Conservation (phyloP, 495 filamentous ascomycete genomes). For the Xylaria telfairii region DNA sequence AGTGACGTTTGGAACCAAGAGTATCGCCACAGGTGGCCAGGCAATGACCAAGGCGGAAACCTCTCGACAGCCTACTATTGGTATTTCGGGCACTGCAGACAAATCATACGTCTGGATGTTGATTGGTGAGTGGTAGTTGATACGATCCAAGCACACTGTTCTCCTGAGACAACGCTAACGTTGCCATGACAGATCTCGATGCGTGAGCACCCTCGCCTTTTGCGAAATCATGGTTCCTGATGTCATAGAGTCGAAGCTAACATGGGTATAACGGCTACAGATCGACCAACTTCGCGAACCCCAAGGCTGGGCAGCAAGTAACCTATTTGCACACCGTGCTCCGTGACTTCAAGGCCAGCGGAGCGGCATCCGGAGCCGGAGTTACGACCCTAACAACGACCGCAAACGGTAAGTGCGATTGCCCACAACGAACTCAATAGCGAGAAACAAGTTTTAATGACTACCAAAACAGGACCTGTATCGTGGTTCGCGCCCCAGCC, state of each 20-base stretch:
- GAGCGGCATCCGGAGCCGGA: slow-evolving; percentile 36
- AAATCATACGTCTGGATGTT: slow-evolving; percentile 54
- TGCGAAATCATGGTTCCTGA: neutral
- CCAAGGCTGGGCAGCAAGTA: slow-evolving; percentile 39
- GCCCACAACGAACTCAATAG: neutral
- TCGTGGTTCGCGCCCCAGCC: slow-evolving; percentile 51
- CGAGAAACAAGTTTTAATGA: neutral
- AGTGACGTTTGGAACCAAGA: slow-evolving; percentile 51
- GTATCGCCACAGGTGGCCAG: slow-evolving; percentile 45
- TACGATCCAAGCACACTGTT: neutral
- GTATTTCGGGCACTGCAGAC: slow-evolving; percentile 42
- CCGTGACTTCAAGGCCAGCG: slow-evolving; percentile 49
- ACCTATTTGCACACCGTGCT: slow-evolving; percentile 56
- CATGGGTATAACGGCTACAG: slow-evolving; percentile 26
- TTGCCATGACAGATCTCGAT: slow-evolving; percentile 41
- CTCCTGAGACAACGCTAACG: slow-evolving; percentile 1
- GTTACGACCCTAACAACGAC: slow-evolving; percentile 44
- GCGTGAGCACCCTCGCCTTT: slow-evolving; percentile 40
- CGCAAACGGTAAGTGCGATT: slow-evolving; percentile 5
- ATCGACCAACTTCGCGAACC: slow-evolving; percentile 48
- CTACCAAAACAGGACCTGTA: slow-evolving; percentile 43
- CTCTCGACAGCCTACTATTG: slow-evolving; percentile 49
- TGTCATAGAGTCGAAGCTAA: neutral
- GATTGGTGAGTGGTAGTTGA: slow-evolving; percentile 43
- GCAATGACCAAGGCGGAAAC: slow-evolving; percentile 47